Conservation (phyloP, 1,284 basidiomycete genomes). For the Moesziomyces globuligerus region DNA sequence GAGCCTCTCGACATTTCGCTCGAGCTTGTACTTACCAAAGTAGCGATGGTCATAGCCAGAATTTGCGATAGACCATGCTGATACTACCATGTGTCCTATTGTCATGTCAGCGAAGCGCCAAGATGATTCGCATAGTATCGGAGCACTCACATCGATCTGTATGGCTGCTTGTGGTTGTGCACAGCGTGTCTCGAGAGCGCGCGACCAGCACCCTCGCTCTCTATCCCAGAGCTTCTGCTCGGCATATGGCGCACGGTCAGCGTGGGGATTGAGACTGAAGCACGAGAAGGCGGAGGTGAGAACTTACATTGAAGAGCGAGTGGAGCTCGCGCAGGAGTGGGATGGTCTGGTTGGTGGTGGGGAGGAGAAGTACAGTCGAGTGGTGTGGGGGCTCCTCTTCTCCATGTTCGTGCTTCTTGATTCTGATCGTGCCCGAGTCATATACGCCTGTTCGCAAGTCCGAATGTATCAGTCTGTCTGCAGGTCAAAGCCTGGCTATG, state of each 20-base stretch:
- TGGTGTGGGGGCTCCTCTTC: neutral
- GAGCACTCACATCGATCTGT: constrained; percentile 6
- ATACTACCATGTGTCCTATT: constrained; percentile 2
- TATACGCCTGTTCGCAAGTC: constrained; percentile 16
- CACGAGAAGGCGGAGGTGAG: neutral
- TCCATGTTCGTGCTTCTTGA: constrained; percentile 1
- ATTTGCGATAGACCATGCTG: constrained; percentile 27
- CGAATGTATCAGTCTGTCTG: neutral
- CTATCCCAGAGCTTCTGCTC: constrained; percentile 1
- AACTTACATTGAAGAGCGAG: constrained; percentile 13
- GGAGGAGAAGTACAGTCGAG: neutral
- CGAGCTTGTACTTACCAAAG: constrained; percentile 15
- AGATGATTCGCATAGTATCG: neutral
- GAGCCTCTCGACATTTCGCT: no score
- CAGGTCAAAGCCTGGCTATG: neutral
- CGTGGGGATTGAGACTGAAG: neutral
- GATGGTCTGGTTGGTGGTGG: neutral
- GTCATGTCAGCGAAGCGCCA: neutral
- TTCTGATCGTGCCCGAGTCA: constrained; percentile 2
- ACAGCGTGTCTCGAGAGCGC: no score
- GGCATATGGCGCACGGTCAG: neutral
- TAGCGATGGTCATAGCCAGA: constrained; percentile 6
- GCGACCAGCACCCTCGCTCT: neutral
- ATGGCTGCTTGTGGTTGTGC: neutral
- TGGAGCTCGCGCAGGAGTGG: constrained; percentile 15